Evolutionary conservation across 2,329 filamentous ascomycete species (phyloP), one percentile per base, ranked within the genome.

Genomic region (Trichoderma afroharzianum): DNA sequence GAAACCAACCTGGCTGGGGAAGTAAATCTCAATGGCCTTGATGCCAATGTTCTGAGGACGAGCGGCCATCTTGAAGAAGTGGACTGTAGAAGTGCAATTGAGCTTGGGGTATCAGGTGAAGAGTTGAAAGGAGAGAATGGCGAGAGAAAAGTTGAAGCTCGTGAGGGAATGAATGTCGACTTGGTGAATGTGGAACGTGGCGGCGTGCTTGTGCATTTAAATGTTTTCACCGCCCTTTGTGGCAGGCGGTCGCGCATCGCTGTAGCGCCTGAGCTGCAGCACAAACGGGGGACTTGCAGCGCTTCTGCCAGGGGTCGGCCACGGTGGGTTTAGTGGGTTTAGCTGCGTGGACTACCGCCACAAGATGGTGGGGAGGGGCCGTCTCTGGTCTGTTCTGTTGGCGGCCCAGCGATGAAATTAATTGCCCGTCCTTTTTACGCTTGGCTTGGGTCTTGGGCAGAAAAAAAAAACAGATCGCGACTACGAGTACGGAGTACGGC

Each of bases 11-110:
- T 95, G 93, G 82, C 88, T 92, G 75, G 93, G 93, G 80, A 94
- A 93, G 83, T 96, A 96, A 80, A 96, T 89, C 82, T 96, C 93
- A 83, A 96, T 93, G 91, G 92, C 93, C 87, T 96, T 95, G 82
- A 96, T 94, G 88, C 93, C 93, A 83, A 96, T 91, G 85, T 95
- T 95, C 83, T 94, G 90, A 75, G 93, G 92, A 84, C 92, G 91
- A 77, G 90, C 82, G 80, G 92, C 88, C 92, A 94, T 95, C 72
- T 73, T 85, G 78, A 75, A 75, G 33, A 36, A 26, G 70, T 63
- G 66, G 55, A 18, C 43, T 47, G 24, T 39, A 26, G 32, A 36
- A 9, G 43, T 55, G 12, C 28, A 66, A 71, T 57, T 58, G 30
- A 71, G 21, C 24, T 30, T 32, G 5, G 21, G 26, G 55, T 12